phyloP scores from a whole-genome alignment of 2,329 filamentous ascomycete species.

The Monosporascus sp. region DNA sequence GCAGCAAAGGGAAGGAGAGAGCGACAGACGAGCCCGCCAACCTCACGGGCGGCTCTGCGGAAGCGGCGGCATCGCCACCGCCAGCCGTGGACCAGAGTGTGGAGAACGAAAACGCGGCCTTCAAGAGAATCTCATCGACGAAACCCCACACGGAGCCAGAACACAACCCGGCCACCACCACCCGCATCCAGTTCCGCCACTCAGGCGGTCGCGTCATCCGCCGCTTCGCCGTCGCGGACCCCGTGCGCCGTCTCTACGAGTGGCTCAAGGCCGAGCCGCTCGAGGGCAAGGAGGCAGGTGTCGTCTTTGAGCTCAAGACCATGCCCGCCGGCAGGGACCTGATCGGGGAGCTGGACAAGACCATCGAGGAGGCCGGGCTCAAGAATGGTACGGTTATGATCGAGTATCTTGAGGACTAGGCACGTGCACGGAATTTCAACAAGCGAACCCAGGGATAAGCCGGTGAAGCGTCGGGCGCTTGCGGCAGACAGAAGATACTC shows the following conservation, averaged over 20 bases:
- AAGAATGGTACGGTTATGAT: slow-evolving; percentile 96
- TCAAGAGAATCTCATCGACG: slow-evolving; percentile 65
- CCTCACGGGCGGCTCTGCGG: slow-evolving; percentile 13
- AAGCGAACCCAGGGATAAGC: no score
- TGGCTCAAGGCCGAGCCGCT: slow-evolving; percentile 90
- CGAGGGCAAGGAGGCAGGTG: slow-evolving; percentile 65
- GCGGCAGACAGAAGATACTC: no score
- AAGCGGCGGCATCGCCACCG: slow-evolving; percentile 10
- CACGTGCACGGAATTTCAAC: not conserved
- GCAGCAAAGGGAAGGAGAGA: slow-evolving; percentile 51
- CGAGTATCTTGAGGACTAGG: slow-evolving; percentile 66
- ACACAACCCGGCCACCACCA: slow-evolving; percentile 64
- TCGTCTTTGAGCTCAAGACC: slow-evolving; percentile 81
- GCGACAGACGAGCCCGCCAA: slow-evolving; percentile 25
- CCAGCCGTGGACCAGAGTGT: slow-evolving; percentile 17
- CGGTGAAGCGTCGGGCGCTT: no score
- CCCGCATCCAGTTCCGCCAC: slow-evolving; percentile 88
- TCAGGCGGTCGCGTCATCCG: slow-evolving; percentile 80
- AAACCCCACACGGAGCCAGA: slow-evolving; percentile 75
- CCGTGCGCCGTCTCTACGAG: slow-evolving; percentile 82
- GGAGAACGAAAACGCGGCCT: slow-evolving; percentile 36
- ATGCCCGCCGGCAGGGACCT: slow-evolving; percentile 77
- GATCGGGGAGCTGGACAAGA: slow-evolving; percentile 66
- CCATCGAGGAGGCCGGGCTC: slow-evolving; percentile 74
- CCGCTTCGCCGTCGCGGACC: slow-evolving; percentile 72